A percentile compares a stretch with the other conserved stretches of the same genome.
These are phyloP conservation scores for Cocos nucifera DNA, from an alignment of 176 grass and related monocot species.

Conservation along the genomic window DNA sequence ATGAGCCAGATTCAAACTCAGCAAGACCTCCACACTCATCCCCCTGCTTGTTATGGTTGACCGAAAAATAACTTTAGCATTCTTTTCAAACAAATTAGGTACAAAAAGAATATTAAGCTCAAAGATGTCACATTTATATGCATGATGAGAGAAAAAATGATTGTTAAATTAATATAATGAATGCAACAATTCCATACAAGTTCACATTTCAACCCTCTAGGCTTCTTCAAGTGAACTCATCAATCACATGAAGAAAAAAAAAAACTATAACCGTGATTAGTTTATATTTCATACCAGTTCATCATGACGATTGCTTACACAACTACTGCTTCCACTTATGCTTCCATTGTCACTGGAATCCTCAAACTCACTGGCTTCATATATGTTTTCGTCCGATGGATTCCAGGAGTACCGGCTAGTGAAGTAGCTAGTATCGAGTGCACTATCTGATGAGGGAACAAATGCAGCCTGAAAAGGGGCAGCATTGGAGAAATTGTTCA, in stretches of 20 bases:
- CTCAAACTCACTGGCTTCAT: slow-evolving; percentile 83
- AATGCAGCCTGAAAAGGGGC: slow-evolving; percentile 76
- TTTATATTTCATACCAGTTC: slow-evolving; percentile 46
- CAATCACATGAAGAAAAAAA: too few relatives aligned
- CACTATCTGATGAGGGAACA: slow-evolving; percentile 90
- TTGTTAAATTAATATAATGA: too few relatives aligned
- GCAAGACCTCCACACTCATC: slow-evolving; percentile 67
- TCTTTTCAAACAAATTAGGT: not conserved
- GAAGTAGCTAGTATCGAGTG: slow-evolving; percentile 94
- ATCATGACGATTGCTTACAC: slow-evolving; percentile 89
- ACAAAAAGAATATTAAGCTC: slow-evolving; percentile 1
- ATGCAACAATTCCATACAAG: too few relatives aligned
- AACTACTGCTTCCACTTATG: slow-evolving; percentile 88
- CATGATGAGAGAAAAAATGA: too few relatives aligned
- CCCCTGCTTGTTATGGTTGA: slow-evolving; percentile 34
- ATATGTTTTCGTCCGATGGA: slow-evolving; percentile 80
- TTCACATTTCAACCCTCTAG: too few relatives aligned
- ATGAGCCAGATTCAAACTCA: slow-evolving; percentile 66
- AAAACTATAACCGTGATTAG: too few relatives aligned
- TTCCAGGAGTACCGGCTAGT: slow-evolving; percentile 99
- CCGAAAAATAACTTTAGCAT: slow-evolving; percentile 18
- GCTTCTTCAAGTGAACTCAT: too few relatives aligned
- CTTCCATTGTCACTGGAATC: slow-evolving; percentile 94
- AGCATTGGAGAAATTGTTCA: slow-evolving; percentile 1
- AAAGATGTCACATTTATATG: too few relatives aligned